Evolutionary conservation across 257 asterid genomes (phyloP).

Genomic region (Oldenlandia corymbosa): DNA sequence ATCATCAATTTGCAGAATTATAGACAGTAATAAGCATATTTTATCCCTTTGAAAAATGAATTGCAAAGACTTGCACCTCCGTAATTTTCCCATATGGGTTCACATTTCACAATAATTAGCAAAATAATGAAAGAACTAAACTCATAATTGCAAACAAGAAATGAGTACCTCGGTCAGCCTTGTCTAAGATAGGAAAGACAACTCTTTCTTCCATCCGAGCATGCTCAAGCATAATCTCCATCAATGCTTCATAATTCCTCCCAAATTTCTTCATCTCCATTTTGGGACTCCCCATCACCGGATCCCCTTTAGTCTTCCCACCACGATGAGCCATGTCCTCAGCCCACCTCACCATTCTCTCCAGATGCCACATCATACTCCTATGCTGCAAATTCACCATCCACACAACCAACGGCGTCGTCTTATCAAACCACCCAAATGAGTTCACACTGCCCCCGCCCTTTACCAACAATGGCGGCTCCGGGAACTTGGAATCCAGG

Average conservation of each 20-base stretch:
- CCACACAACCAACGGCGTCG: constrained; percentile 92
- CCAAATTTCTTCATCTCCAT: constrained; percentile 93
- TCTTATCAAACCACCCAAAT: constrained; percentile 71
- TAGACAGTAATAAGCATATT: too few relatives aligned
- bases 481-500: constrained; percentile 76
- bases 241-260: constrained; percentile 58
- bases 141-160: neutral
- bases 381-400: constrained; percentile 79
- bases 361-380: constrained; percentile 86
- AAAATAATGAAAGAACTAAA: neutral
- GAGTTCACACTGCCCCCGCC: constrained; percentile 21
- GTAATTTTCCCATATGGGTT: neutral
- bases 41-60: too few relatives aligned
- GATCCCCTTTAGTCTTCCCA: constrained; percentile 68
- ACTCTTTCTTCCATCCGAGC: constrained; percentile 98
- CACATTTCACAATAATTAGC: neutral
- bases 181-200: constrained; percentile 82
- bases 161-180: constrained; percentile 83
- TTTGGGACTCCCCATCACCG: constrained; percentile 79
- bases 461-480: constrained; percentile 46
- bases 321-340: constrained; percentile 86
- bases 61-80: neutral
- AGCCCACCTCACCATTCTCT: constrained; percentile 89
- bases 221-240: constrained; percentile 83
- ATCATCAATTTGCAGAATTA: neutral